Base-by-base conservation (phyloP, 192 early-diverging fungal species). In the Chytriomyces sp. region DNA sequence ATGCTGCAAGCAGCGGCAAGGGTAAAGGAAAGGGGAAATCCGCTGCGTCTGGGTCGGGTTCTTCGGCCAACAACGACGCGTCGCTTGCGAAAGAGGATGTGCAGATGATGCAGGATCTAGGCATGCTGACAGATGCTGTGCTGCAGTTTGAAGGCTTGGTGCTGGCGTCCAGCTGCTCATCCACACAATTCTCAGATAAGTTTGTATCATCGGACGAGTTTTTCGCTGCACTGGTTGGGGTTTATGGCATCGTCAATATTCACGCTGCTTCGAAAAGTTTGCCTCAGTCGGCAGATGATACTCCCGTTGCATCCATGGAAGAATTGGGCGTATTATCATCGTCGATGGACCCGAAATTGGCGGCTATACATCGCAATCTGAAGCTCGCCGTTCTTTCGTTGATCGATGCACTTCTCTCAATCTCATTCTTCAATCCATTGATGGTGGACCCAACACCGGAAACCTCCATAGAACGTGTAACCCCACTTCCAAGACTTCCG, bases 371-470 rank as follows among this genome's bases (percentile, higher is more conserved):
- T 26, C 49, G 81, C 5, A 77, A 81, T 26, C 61, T 91, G 11
- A 90, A 91, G 64, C 77, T 82, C 7, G 68, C 80, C 24, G 74
- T 89, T 23, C 74, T 91, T 0, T 81, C 85, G 7, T 82, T 88
- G 4, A 69, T 89, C 26, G 84, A 91, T 59, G 78, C 84, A 44
- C 75, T 89, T n/a, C 60, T 92, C 24, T 77, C 88, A 24, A 76
- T 80, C 5, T 82, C 75, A 47, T 87, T 85, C 60, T 89, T 91
- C 47, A 69, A 72, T 7, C 82, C 68, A 18, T 60, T 80, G 26
- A 23, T 69, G 46, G 16, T 69, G 16, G 24, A 53, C 9, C 59
- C 61, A 49, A 66, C 45, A 2, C 75, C 79, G 7, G 69, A 60
- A 9, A 76, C 7, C 16, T 23, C 18, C 18, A 74, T 46, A 5